phyloP scores from a whole-genome alignment of 768 basidiomycete species.

The Daedaleopsis sinensis region DNA sequence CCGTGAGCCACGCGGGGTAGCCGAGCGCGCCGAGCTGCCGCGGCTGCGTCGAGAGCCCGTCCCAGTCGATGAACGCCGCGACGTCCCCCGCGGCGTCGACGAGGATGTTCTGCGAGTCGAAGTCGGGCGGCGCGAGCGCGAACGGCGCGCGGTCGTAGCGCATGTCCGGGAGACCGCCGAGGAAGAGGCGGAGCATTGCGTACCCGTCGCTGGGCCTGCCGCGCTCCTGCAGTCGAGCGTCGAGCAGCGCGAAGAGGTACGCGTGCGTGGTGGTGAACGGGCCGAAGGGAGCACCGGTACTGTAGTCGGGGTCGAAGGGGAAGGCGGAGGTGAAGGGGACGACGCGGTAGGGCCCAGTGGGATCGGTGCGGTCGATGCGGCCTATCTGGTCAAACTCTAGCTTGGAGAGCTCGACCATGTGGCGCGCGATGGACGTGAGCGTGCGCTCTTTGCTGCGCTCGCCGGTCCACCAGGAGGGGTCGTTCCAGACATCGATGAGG shows the following conservation, averaged over 20 bases:
- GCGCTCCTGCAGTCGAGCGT: neutral
- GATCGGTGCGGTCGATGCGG: neutral
- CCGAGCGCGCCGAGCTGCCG: neutral
- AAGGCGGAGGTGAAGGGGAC: neutral
- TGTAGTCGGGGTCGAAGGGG: neutral
- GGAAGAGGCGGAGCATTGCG: neutral
- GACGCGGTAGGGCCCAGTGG: neutral
- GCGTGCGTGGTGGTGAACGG: slow-evolving; percentile 2
- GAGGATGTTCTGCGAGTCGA: slow-evolving; percentile 9
- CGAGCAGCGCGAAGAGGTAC: neutral
- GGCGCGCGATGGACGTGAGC: neutral
- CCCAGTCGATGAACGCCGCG: slow-evolving; percentile 9
- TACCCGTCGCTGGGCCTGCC: neutral
- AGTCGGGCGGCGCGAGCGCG: slow-evolving; percentile 6
- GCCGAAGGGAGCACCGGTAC: neutral
- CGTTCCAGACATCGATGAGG: slow-evolving; percentile 1
- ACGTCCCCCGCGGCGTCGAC: slow-evolving; percentile 8
- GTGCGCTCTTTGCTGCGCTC: neutral
- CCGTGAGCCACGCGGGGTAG: neutral
- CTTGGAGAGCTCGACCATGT: neutral
- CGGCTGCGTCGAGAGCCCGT: neutral
- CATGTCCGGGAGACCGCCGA: neutral
- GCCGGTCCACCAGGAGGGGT: slow-evolving; percentile 1
- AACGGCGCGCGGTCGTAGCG: slow-evolving; percentile 1
- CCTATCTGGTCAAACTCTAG: neutral